Conservation (phyloP, 306 rosid genomes). For the Luffa acutangula region DNA sequence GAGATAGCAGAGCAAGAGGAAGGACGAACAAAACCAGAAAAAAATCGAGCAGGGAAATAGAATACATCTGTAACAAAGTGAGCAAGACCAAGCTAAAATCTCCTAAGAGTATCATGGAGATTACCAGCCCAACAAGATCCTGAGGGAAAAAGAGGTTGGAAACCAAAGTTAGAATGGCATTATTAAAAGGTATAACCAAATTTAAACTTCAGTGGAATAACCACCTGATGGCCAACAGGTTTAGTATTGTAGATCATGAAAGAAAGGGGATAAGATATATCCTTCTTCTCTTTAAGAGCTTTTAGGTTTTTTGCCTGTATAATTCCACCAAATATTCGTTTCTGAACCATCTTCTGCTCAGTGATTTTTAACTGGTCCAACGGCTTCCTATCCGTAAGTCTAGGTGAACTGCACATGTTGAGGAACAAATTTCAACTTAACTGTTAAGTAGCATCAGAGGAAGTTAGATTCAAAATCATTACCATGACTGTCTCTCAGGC, state of each 20-base stretch:
- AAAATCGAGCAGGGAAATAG: slow-evolving; percentile 54
- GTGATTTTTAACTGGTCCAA: slow-evolving; percentile 23
- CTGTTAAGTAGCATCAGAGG: slow-evolving; percentile 2
- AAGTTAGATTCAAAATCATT: slow-evolving; percentile 20
- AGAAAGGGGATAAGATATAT: slow-evolving; percentile 43
- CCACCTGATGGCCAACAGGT: slow-evolving; percentile 91
- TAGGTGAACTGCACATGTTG: slow-evolving; percentile 28
- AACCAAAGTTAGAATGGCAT: background rate
- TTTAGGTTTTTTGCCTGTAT: slow-evolving; percentile 50
- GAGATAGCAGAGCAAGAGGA: slow-evolving; percentile 71
- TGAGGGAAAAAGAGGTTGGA: slow-evolving; percentile 18
- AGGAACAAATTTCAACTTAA: slow-evolving; percentile 16
- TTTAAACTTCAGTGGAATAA: background rate
- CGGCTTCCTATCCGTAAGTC: slow-evolving; percentile 19
- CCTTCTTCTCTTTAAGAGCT: slow-evolving; percentile 55
- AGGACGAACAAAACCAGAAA: slow-evolving; percentile 65
- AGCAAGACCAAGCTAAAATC: slow-evolving; percentile 85
- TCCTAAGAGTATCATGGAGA: slow-evolving; percentile 68
- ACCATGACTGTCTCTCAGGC: slow-evolving; percentile 49
- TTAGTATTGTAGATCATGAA: slow-evolving; percentile 59
- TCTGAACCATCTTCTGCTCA: slow-evolving; percentile 43
- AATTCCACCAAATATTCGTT: slow-evolving; percentile 51
- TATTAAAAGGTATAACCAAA: background rate
- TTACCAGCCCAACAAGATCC: slow-evolving; percentile 91
- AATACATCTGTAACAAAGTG: slow-evolving; percentile 75